Evolutionary conservation across 352 stramenopile species (phyloP).

Genomic region (Phytopythium aichiense): DNA sequence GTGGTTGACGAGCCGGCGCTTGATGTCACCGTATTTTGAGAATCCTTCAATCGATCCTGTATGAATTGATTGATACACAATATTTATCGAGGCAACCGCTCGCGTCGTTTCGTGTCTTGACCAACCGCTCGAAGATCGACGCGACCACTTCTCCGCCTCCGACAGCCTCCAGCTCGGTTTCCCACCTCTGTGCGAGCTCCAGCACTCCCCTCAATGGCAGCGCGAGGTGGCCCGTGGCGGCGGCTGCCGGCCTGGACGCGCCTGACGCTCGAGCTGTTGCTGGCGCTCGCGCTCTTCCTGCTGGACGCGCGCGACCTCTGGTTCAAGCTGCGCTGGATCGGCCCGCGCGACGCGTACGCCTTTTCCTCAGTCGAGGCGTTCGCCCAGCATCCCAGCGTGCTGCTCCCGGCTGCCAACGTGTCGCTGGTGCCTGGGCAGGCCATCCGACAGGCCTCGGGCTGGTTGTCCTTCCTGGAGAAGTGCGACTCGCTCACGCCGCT

Average conservation of each 20-base stretch:
- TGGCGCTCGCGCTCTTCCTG: slow-evolving; percentile 20
- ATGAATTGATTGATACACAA: too few species aligned
- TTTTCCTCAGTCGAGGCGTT: slow-evolving; percentile 29
- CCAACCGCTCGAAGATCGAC: slow-evolving; percentile 1
- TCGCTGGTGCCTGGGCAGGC: slow-evolving; percentile 12
- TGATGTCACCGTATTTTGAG: too few species aligned
- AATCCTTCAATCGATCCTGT: too few species aligned
- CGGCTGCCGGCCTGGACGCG: slow-evolving; percentile 3
- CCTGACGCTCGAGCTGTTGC: slow-evolving; percentile 26
- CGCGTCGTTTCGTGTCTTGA: slow-evolving; percentile 3
- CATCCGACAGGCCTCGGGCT: slow-evolving; percentile 24
- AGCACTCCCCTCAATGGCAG: not conserved
- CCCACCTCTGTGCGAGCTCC: not conserved
- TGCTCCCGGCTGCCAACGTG: slow-evolving; percentile 7
- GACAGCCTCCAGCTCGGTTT: not conserved
- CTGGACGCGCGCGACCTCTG: slow-evolving; percentile 52
- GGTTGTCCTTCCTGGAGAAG: slow-evolving; percentile 44
- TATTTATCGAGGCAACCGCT: too few species aligned
- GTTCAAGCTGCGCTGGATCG: slow-evolving; percentile 57
- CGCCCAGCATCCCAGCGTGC: slow-evolving; percentile 11
- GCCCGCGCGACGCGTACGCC: slow-evolving; percentile 27
- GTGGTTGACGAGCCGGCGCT: too few species aligned
- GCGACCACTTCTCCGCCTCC: not conserved
- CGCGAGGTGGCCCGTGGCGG: not conserved
- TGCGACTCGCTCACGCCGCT: slow-evolving; percentile 33